Evolutionary conservation across 495 filamentous ascomycete genomes (phyloP).

Genomic region (Amniculicola lignicola): DNA sequence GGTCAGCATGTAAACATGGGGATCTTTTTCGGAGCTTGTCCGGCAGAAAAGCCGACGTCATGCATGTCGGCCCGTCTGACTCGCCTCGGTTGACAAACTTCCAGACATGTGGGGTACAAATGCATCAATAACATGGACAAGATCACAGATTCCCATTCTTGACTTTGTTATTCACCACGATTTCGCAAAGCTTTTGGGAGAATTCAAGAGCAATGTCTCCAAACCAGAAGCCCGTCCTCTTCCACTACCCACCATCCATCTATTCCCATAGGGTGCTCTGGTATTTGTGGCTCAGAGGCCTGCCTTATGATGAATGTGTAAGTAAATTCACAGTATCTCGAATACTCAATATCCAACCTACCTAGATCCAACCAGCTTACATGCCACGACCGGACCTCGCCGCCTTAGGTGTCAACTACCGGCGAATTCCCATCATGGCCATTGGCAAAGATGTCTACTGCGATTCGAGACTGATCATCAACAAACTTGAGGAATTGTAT

Average conservation of each 20-base stretch:
- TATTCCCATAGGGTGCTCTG: conserved; percentile 56
- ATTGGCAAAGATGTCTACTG: conserved; percentile 39
- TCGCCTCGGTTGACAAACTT: no score
- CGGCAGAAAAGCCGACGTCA: no score
- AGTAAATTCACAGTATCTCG: conserved; percentile 5
- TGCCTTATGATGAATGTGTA: conserved; percentile 58
- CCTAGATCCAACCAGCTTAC: conserved; percentile 51
- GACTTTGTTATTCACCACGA: no score
- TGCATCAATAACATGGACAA: no score
- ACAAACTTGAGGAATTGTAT: conserved; percentile 26
- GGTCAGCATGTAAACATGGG: no score
- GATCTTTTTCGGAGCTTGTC: no score
- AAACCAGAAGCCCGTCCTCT: conserved; percentile 3
- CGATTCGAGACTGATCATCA: conserved; percentile 52
- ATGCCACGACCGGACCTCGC: conserved; percentile 37
- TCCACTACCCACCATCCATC: conserved; percentile 57
- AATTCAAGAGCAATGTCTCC: no score
- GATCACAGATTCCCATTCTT: no score
- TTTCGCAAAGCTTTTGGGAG: no score
- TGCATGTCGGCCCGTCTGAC: no score
- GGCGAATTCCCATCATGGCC: conserved; percentile 62
- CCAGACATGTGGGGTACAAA: no score
- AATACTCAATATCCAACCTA: conserved; percentile 49
- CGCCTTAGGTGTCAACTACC: conserved; percentile 35
- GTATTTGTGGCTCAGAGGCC: conserved; percentile 58